Conservation (phyloP, 2,329 filamentous ascomycete species). For the Curvularia hawaiiensis region DNA sequence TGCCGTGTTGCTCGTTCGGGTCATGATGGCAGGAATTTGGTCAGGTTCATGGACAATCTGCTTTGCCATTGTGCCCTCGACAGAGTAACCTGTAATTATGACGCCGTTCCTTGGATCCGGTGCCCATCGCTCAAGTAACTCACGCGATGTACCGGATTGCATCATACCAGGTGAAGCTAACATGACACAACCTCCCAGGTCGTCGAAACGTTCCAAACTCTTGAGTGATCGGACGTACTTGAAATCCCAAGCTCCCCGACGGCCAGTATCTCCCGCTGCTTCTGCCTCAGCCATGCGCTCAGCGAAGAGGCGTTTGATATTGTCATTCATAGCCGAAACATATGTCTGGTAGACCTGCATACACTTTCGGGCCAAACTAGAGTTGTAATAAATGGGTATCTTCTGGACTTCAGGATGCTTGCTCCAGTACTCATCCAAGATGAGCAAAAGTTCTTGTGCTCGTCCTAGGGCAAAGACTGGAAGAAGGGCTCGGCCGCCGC, state of each 20-base stretch:
- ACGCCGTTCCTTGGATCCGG: conserved; percentile 97
- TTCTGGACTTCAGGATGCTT: conserved; percentile 88
- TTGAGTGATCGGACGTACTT: conserved; percentile 91
- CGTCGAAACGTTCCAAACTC: conserved; percentile 92
- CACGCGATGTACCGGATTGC: conserved; percentile 92
- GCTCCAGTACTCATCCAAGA: conserved; percentile 96
- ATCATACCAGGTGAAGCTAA: conserved; percentile 97
- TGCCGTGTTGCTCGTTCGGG: conserved; percentile 55
- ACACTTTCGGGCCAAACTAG: conserved; percentile 91
- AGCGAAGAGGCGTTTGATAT: conserved; percentile 93
- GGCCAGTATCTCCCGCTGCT: conserved; percentile 72
- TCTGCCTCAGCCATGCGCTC: conserved; percentile 92
- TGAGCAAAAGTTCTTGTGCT: conserved; percentile 91
- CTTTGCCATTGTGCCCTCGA: conserved; percentile 98
- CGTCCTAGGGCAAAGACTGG: conserved; percentile 94
- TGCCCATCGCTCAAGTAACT: conserved; percentile 93
- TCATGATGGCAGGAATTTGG: conserved; percentile 93
- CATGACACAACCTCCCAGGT: conserved; percentile 95
- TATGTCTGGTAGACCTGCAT: conserved; percentile 99
- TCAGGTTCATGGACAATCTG: conserved; percentile 94
- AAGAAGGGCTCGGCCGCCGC: conserved; percentile 89
- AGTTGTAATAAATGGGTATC: conserved; percentile 96
- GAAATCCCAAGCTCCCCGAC: conserved; percentile 95
- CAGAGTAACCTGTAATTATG: conserved; percentile 97
- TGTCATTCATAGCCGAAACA: conserved; percentile 98